phyloP scores from a whole-genome alignment of 805 yeast genomes.

The Kuraishia hungarica region DNA sequence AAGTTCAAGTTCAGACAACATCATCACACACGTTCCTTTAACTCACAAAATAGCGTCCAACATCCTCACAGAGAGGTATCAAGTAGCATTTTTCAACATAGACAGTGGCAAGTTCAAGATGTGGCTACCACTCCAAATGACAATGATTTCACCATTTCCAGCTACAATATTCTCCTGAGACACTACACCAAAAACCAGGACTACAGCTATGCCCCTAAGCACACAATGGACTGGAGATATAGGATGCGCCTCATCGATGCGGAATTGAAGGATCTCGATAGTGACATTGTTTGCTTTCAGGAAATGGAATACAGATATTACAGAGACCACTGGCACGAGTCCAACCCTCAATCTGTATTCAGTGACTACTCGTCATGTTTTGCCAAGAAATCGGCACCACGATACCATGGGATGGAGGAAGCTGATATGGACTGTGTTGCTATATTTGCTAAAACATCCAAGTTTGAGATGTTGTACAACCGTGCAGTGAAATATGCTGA shows the following conservation, averaged over 20 bases:
- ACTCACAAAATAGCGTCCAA: not conserved
- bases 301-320: constrained; percentile 40
- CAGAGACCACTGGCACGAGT: constrained; percentile 27
- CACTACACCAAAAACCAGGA: constrained; percentile 56
- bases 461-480: constrained; percentile 32
- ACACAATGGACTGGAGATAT: constrained; percentile 39
- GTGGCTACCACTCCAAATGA: not conserved
- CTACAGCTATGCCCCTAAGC: constrained; percentile 39
- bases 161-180: constrained; percentile 24
- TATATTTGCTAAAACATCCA: constrained; percentile 37
- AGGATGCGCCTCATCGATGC: constrained; percentile 33
- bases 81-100: not conserved
- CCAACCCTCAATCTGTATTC: not conserved
- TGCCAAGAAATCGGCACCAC: constrained; percentile 41
- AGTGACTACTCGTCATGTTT: constrained; percentile 35
- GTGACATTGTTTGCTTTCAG: constrained; percentile 56
- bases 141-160: constrained; percentile 18
- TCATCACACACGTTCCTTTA: not conserved
- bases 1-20: too few species aligned
- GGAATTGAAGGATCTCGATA: constrained; percentile 25
- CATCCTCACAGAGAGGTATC: not conserved
- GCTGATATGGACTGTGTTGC: constrained; percentile 55
- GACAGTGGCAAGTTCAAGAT: not conserved
- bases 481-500: constrained; percentile 24
- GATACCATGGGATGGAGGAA: constrained; percentile 39